Base-by-base conservation (phyloP, 257 asterid species). In the Haberlea rhodopensis region DNA sequence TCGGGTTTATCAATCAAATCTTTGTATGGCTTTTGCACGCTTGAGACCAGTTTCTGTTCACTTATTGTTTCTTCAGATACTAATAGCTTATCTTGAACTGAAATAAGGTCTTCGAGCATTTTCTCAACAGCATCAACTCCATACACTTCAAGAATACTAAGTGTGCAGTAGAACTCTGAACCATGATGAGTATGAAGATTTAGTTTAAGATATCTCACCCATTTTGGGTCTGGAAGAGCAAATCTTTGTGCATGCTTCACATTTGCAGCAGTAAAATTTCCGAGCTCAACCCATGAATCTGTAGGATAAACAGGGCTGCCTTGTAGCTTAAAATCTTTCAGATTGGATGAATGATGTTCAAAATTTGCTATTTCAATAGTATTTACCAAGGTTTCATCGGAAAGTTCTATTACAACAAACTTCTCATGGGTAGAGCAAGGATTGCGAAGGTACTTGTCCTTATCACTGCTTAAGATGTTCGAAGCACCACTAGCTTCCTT, bases 401-500 rank as follows among this genome's bases (percentile, higher is more conserved):
- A 94, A 65, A 94, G 97, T 79, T 94, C 96, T 10, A 94, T 73
- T 1, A 86, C 84, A 15, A 94, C 99, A 73, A 80, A 94, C 74
- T 90, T 94, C 49, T 81, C 95, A 62, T 90, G 95, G 0, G 85
- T 84, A 29, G 97, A 84, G 77, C 99, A 94, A 53, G 99, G 99
- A 59, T 94, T 94, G 43, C 99, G 80, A 49, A 94, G 99, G 77
- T 94, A 94, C 77, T 85, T 90, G 81, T 94, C 99, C 66, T 84
- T 75, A 70, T 94, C 96, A 74, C 85, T 81, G 77, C 81, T 82
- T 79, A 94, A 68, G 70, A 94, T 90, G 73, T 90, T 94, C 34
- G 96, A 81, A 68, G 96, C 97, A 62, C 99, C 99, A 68, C 90
- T 85, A 24, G 95, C 95, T 84, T 94, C 99, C 80, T 90, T 94